These are phyloP conservation scores for Metarhizium humberi DNA, from an alignment of 2,329 filamentous ascomycete species.

Conservation along the genomic window DNA sequence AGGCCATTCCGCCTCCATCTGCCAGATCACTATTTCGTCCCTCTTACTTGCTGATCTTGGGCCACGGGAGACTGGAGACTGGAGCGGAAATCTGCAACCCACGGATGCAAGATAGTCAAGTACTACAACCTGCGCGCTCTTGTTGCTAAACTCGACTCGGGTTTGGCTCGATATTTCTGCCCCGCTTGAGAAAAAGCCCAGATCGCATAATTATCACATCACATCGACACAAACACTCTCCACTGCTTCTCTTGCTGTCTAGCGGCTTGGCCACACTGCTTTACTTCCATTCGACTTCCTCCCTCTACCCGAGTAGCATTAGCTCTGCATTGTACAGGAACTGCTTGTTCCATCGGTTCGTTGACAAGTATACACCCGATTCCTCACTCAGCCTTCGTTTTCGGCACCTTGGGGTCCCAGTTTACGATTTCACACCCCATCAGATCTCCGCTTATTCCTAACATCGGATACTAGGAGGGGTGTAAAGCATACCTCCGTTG, in stretches of 20 bases:
- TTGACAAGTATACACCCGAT: not conserved
- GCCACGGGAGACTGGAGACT: not conserved
- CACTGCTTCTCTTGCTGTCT: not conserved
- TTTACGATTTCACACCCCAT: not conserved
- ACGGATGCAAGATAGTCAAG: no score
- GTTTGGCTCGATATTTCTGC: not conserved
- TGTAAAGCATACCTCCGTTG: not conserved
- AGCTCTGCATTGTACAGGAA: not conserved
- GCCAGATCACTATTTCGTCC: not conserved
- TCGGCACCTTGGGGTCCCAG: not conserved
- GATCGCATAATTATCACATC: slow-evolving; percentile 1
- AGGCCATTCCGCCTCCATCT: not conserved
- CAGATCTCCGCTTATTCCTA: not conserved
- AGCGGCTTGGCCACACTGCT: not conserved
- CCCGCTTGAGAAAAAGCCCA: not conserved
- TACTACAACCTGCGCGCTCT: no score
- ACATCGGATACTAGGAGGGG: not conserved
- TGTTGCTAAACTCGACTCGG: not conserved
- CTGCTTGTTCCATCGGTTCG: not conserved
- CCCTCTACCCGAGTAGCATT: not conserved
- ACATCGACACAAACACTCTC: not conserved
- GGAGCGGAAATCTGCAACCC: not conserved
- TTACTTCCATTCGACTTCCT: not conserved
- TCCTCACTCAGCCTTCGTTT: not conserved
- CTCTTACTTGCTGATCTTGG: not conserved